Base-by-base conservation (phyloP, 345 rosid genomes). In the Physaria fendleri region DNA sequence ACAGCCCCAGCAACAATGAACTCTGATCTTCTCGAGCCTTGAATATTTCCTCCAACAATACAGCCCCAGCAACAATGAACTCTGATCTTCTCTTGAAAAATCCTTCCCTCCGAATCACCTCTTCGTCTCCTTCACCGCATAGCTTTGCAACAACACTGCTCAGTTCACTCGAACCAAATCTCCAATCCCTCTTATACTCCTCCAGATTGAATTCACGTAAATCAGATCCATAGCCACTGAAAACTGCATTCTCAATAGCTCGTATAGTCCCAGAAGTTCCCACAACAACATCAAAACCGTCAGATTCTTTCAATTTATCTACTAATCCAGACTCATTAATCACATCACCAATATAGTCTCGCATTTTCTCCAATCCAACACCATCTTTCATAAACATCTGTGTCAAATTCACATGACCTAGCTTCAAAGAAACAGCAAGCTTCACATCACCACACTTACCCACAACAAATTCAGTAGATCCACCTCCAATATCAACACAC, bases 231-330 rank as follows among this genome's bases (percentile, higher is more conserved):
- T 78, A 84, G 1, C 82, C 81, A 40, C 61, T 61, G 3, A 79
- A 73, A 38, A 80, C 74, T 0, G 95, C 90, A 34, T 80, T 80
- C 61, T 87, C 90, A 35, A 87, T 68, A 0, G 84, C 82, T 44
- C 83, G 74, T 43, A 77, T 73, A 1, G 88, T 82, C 27, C 95
- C 95, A 0, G 88, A 87, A 60, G 83, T 78, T 5, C 90, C 95
- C 24, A 80, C 79, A 15, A 74, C 82, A 3, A 80, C 70, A 43
- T 87, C 83, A 63, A 87, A 80, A 1, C 84, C 81, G 47, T 65
- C 81, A 20, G 56, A 57, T 5, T 65, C 70, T 24, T 71, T 72
- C 62, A 87, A 65, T 61, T 59, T 73, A 56, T 80, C 79, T 1
- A 49, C 66, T 59, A 87, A 59, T 24, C 77, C 69, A 30, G 85